Conservation (phyloP, 306 rosid species). For the Parietaria judaica region DNA sequence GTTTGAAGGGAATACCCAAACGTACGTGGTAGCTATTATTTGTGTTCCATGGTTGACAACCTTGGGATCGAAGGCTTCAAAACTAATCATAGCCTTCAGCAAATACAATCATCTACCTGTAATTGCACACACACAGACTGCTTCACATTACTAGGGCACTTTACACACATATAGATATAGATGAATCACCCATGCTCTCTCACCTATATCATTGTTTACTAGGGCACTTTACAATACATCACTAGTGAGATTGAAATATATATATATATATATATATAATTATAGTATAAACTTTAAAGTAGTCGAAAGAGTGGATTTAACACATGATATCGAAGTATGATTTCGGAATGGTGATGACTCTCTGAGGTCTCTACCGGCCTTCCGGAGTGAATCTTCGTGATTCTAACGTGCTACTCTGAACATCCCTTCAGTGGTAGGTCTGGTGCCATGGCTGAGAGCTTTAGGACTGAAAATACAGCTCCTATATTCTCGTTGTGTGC, state of each 20-base stretch:
- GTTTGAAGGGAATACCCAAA: too few species aligned
- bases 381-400: too few species aligned
- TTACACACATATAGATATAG: constrained; percentile 3
- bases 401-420: too few species aligned
- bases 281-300: not conserved
- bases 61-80: constrained; percentile 74
- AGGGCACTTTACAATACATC: constrained; percentile 37
- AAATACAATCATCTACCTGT: constrained; percentile 46
- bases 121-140: constrained; percentile 41
- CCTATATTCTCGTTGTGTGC: too few species aligned
- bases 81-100: constrained; percentile 47
- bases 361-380: too few species aligned
- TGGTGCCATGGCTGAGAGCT: too few species aligned
- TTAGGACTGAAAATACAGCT: too few species aligned
- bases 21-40: constrained; percentile 63
- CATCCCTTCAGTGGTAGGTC: too few species aligned
- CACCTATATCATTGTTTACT: constrained; percentile 51
- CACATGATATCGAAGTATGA: too few species aligned
- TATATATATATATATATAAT: too few species aligned
- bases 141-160: too few species aligned
- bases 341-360: too few species aligned
- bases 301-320: constrained; percentile 64
- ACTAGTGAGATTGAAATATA: not conserved
- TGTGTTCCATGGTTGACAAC: constrained; percentile 39
- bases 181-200: constrained; percentile 20